Conservation (phyloP, 2,329 filamentous ascomycete genomes). For the Neodidymelliopsis sp. region DNA sequence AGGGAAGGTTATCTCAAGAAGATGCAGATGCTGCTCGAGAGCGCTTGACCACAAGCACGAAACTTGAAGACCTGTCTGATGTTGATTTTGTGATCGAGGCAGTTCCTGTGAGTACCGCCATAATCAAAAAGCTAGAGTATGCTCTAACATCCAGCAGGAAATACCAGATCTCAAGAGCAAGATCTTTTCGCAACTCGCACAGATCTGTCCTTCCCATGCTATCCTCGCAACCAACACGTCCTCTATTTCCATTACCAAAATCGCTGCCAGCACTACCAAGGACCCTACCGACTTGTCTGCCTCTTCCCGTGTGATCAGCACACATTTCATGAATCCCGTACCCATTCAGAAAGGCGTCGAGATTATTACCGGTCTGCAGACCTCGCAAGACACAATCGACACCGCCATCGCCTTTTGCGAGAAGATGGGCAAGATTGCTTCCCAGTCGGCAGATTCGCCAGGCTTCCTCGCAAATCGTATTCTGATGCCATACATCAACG, state of each 20-base stretch:
- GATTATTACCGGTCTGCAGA: constrained; percentile 95
- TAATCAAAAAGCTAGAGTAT: neutral
- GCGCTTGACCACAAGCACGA: constrained; percentile 73
- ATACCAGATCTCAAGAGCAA: constrained; percentile 85
- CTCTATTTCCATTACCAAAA: constrained; percentile 97
- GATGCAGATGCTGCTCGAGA: constrained; percentile 77
- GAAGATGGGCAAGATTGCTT: constrained; percentile 91
- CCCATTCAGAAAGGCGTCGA: constrained; percentile 97
- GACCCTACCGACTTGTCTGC: constrained; percentile 82
- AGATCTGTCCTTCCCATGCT: constrained; percentile 82
- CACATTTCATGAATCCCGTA: constrained; percentile 99
- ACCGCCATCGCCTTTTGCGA: constrained; percentile 86
- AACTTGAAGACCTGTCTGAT: constrained; percentile 77
- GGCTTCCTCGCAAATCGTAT: constrained; percentile 97
- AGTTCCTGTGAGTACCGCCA: constrained; percentile 65
- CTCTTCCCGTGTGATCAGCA: constrained; percentile 88
- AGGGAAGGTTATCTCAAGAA: constrained; percentile 82
- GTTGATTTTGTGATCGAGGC: constrained; percentile 98
- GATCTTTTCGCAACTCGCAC: constrained; percentile 84
- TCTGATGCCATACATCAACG: constrained; percentile 99
- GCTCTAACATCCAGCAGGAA: constrained; percentile 58
- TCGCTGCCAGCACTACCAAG: constrained; percentile 83
- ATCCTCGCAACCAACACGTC: constrained; percentile 97
- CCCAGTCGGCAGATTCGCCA: constrained; percentile 85
- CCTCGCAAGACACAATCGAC: constrained; percentile 79